A percentile compares a stretch with the other conserved stretches of the same genome.
Conservation (phyloP, 2,329 filamentous ascomycete species). For the Fusarium begoniae region DNA sequence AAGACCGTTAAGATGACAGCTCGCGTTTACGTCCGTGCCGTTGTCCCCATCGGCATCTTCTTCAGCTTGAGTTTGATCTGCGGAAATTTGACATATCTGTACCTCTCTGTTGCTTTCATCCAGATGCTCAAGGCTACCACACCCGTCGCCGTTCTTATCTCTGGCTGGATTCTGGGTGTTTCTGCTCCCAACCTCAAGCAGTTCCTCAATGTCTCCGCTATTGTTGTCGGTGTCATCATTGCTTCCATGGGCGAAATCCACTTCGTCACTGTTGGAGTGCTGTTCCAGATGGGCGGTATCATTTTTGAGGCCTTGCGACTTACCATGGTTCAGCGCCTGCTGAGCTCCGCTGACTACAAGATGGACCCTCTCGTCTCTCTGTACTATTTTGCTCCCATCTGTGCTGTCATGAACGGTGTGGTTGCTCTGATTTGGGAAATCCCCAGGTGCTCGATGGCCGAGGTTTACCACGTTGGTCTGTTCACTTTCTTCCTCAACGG, state of each 20-base stretch:
- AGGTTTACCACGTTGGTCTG: conserved; percentile 78
- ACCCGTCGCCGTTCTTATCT: conserved; percentile 89
- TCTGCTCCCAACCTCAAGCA: conserved; percentile 85
- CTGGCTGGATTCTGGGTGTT: conserved; percentile 88
- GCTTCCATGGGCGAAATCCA: conserved; percentile 96
- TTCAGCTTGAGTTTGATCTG: conserved; percentile 97
- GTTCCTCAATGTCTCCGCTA: conserved; percentile 91
- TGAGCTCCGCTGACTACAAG: conserved; percentile 87
- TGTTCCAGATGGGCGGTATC: conserved; percentile 82
- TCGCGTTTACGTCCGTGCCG: conserved; percentile 89
- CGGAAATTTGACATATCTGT: conserved; percentile 94
- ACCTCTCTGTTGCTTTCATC: conserved; percentile 95
- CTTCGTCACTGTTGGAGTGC: conserved; percentile 82
- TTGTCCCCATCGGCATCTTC: conserved; percentile 93
- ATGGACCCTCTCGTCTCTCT: conserved; percentile 90
- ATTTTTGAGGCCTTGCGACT: conserved; percentile 84
- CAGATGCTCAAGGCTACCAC: conserved; percentile 99
- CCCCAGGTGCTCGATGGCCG: conserved; percentile 72
- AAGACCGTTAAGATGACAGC: conserved; percentile 98
- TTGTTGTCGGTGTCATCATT: conserved; percentile 93
- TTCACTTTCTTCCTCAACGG: conserved; percentile 80
- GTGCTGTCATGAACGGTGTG: conserved; percentile 81
- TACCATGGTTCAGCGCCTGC: conserved; percentile 83
- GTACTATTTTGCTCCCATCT: conserved; percentile 90
- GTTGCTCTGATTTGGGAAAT: conserved; percentile 80